These are phyloP conservation scores for Colletotrichum agaves DNA, from an alignment of 2,329 filamentous ascomycete species.

Conservation along the genomic window DNA sequence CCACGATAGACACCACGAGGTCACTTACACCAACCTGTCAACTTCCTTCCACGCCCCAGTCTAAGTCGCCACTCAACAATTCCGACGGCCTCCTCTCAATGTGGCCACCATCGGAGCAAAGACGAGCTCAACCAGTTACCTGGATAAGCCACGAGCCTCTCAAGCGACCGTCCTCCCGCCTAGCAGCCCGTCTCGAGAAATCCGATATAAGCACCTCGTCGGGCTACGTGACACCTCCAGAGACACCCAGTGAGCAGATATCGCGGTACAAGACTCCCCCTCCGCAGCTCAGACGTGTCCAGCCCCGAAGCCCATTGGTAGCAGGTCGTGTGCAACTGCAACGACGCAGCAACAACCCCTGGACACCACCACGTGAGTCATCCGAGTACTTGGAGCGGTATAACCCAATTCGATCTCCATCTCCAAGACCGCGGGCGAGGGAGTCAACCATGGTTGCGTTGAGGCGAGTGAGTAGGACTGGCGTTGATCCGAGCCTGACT, in stretches of 20 bases:
- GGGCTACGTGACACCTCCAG: slow-evolving; percentile 46
- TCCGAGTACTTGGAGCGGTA: slow-evolving; percentile 51
- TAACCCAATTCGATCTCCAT: slow-evolving; percentile 40
- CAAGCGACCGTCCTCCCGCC: slow-evolving; percentile 51
- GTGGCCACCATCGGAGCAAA: slow-evolving; percentile 2
- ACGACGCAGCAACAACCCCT: neutral
- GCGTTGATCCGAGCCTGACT: neutral
- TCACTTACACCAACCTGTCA: slow-evolving; percentile 7
- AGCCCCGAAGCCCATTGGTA: slow-evolving; percentile 16
- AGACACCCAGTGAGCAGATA: slow-evolving; percentile 40
- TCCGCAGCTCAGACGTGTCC: slow-evolving; percentile 18
- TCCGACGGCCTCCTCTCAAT: neutral
- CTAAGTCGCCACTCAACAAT: neutral
- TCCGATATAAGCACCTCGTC: slow-evolving; percentile 41
- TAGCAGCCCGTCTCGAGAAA: slow-evolving; percentile 39
- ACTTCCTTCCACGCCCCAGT: slow-evolving; percentile 13
- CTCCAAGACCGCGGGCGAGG: slow-evolving; percentile 1
- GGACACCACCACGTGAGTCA: slow-evolving; percentile 40
- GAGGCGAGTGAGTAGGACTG: slow-evolving; percentile 10
- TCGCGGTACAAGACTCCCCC: slow-evolving; percentile 10
- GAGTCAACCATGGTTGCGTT: slow-evolving; percentile 17
- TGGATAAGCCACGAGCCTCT: slow-evolving; percentile 53
- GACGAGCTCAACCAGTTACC: slow-evolving; percentile 39
- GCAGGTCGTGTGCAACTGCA: neutral
- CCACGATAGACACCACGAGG: slow-evolving; percentile 8